Conservation (phyloP, 2,329 filamentous ascomycete genomes). For the Fusarium buharicum region DNA sequence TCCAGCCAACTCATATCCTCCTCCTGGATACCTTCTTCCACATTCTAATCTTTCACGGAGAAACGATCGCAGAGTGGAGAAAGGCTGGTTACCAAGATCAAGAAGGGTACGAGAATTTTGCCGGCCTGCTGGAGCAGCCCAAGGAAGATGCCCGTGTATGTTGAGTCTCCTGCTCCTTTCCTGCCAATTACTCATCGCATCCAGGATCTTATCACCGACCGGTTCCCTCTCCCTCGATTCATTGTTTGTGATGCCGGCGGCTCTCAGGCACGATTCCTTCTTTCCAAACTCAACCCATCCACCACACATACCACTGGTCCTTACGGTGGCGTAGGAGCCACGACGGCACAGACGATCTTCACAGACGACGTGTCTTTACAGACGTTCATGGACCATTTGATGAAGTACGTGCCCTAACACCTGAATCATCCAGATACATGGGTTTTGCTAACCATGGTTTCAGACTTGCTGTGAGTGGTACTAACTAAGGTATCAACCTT, state of each 20-base stretch:
- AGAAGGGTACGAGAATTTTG: constrained; percentile 98
- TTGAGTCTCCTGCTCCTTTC: constrained; percentile 23
- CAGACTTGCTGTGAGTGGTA: constrained; percentile 71
- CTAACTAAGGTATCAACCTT: constrained; percentile 57
- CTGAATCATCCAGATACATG: background rate
- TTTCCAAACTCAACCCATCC: constrained; percentile 96
- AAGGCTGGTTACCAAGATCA: constrained; percentile 98
- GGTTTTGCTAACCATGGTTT: background rate
- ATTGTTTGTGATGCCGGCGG: constrained; percentile 99
- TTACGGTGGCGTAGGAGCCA: constrained; percentile 85
- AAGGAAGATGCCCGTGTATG: constrained; percentile 95
- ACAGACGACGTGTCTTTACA: constrained; percentile 98
- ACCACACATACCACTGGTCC: constrained; percentile 95
- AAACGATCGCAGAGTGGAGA: constrained; percentile 97
- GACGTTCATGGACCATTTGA: constrained; percentile 99
- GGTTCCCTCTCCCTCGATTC: constrained; percentile 97
- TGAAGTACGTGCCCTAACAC: constrained; percentile 77
- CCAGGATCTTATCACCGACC: constrained; percentile 94
- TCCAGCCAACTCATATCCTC: constrained; percentile 92
- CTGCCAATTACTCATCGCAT: constrained; percentile 39
- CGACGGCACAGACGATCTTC: constrained; percentile 97
- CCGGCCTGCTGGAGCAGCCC: constrained; percentile 84
- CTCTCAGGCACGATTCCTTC: constrained; percentile 94
- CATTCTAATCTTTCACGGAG: constrained; percentile 98
- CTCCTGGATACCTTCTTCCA: constrained; percentile 99